Percentiles rank a stretch among this genome's conserved stretches.
Evolutionary conservation across 345 rosid genomes (phyloP).

Genomic region (Anastatica hierochuntica): DNA sequence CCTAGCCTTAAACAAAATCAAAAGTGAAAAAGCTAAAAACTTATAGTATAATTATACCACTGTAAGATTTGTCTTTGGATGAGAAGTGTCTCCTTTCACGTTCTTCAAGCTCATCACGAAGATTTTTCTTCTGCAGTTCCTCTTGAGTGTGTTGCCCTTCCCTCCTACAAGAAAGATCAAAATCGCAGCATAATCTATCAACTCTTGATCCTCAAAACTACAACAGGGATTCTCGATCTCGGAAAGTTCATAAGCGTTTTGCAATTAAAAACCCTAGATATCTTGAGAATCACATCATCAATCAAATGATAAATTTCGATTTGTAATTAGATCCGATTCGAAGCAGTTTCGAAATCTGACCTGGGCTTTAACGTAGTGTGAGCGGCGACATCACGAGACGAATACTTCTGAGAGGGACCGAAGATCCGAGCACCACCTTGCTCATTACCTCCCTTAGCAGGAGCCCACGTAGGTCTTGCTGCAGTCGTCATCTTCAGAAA

Average conservation of each 20-base stretch:
- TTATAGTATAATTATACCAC: slow-evolving; percentile 24
- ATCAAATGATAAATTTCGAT: too few species aligned
- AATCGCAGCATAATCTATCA: not conserved
- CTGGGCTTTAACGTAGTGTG: slow-evolving; percentile 86
- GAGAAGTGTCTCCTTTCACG: slow-evolving; percentile 91
- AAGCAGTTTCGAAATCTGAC: slow-evolving; percentile 17
- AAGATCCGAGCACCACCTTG: slow-evolving; percentile 96
- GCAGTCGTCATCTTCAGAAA: slow-evolving; percentile 70
- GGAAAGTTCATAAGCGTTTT: too few species aligned
- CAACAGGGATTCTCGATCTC: not conserved
- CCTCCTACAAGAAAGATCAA: slow-evolving; percentile 39
- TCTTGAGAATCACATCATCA: too few species aligned
- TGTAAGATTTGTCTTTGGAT: slow-evolving; percentile 66
- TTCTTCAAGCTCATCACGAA: slow-evolving; percentile 79
- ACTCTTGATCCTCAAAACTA: not conserved
- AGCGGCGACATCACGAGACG: slow-evolving; percentile 87
- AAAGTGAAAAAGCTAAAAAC: not conserved
- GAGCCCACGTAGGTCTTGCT: slow-evolving; percentile 98
- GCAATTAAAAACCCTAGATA: too few species aligned
- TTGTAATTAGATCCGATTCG: too few species aligned
- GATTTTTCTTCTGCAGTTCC: slow-evolving; percentile 71
- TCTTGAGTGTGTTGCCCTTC: slow-evolving; percentile 90
- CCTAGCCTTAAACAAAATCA: not conserved
- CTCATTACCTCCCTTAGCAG: slow-evolving; percentile 97
- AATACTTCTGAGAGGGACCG: slow-evolving; percentile 94